Percentiles rank a stretch among this genome's conserved stretches.
These are phyloP conservation scores for Puccinia brachypodii DNA, from an alignment of 1,284 basidiomycete genomes.

Conservation along the genomic window DNA sequence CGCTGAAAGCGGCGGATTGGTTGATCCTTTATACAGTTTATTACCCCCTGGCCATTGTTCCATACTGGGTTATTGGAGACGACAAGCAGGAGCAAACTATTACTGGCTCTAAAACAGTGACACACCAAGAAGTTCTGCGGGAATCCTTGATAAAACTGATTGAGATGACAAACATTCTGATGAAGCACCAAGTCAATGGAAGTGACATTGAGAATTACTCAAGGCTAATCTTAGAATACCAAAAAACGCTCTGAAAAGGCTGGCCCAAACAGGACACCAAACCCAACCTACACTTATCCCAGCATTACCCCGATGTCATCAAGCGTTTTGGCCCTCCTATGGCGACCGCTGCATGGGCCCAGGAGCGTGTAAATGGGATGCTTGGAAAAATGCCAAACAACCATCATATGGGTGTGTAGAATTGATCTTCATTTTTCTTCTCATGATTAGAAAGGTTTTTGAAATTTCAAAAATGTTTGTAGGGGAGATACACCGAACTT, in stretches of 20 bases:
- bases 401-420: background rate
- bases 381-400: slow-evolving; percentile 14
- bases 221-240: background rate
- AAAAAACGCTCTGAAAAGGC: background rate
- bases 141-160: background rate
- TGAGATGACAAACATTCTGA: background rate
- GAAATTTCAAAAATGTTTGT: too few relatives aligned
- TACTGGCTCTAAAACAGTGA: background rate
- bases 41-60: background rate
- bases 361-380: background rate
- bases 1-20: slow-evolving; percentile 15
- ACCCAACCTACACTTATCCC: background rate
- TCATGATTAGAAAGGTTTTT: too few relatives aligned
- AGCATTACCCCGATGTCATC: slow-evolving; percentile 15
- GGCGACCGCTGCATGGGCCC: background rate
- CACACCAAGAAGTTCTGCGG: background rate
- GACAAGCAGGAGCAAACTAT: background rate
- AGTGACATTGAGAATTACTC: background rate
- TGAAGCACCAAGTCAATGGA: background rate
- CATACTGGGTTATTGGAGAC: background rate
- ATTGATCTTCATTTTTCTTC: too few relatives aligned
- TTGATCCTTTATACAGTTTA: background rate
- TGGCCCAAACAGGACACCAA: background rate
- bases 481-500: too few relatives aligned
- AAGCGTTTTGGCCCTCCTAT: background rate